Base-by-base conservation (phyloP, 2,329 filamentous ascomycete genomes). In the Neopestalotiopsis clavispora region DNA sequence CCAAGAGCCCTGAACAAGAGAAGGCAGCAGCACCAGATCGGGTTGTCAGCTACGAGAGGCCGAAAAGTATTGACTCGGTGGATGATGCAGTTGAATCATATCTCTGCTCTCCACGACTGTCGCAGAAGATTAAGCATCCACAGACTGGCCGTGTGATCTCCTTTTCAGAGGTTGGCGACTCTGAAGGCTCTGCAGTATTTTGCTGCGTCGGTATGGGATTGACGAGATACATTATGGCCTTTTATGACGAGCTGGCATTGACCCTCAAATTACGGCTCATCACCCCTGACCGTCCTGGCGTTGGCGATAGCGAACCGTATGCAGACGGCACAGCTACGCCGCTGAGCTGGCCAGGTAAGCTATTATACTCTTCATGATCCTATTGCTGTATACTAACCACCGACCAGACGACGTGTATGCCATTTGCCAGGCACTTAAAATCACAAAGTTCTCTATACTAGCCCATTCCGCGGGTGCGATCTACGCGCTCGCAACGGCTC, bases 391-490 rank as follows among this genome's bases (percentile, higher is more conserved):
- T 68, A 67, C 80, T 83, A 72, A 83, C 71, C 3, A 56, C 4
- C 20, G 2, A 70, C 2, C 69, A 88, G 87, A 89, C 76, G 96
- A 99, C 80, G 94, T 99, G 14, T 93, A 97, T 69, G 92, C 95
- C 66, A 97, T 99, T 69, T 99, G 96, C 79, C 94, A 97, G 76
- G 86, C 92, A 14, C 86, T 99, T 59, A 95, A 94, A 74, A 97
- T 99, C 72, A 96, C 92, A 12, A 97, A 97, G 74, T 99, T 99
- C 78, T 98, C 95, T 6, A 93, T 99, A 23, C 87, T 99, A 1
- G 96, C 96, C 1, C 96, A 99, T 80, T 98, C 95, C 0, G 96
- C 96, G 0, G 96, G 96, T 17, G 95, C 96, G n/a, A 97, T 99
- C 66, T 99, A 99, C 77, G 96, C 96, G 1, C 87, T 99, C 20